A percentile compares a stretch with the other conserved stretches of the same genome.
Conservation (phyloP, 2,329 filamentous ascomycete genomes). For the Exophiala phaeomuriformis region DNA sequence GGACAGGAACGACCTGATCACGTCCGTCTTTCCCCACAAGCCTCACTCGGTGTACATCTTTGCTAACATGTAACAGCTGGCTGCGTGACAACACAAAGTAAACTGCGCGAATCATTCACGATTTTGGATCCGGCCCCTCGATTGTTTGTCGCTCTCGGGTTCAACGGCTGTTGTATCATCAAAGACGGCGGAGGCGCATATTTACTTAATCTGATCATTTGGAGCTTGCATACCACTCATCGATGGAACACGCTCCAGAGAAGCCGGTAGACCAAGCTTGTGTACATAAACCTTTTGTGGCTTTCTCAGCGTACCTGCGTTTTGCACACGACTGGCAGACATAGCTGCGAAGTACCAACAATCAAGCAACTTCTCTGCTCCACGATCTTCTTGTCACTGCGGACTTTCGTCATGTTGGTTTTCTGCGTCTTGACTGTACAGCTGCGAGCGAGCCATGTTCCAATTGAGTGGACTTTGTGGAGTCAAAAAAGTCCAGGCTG, state of each 20-base stretch:
- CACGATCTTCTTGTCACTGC: background rate
- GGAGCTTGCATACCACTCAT: slow-evolving; percentile 18
- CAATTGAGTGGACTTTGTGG: background rate
- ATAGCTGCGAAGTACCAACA: slow-evolving; percentile 13
- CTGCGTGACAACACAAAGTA: slow-evolving; percentile 31
- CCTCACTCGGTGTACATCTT: background rate
- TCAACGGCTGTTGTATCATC: slow-evolving; percentile 25
- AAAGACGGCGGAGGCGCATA: slow-evolving; percentile 20
- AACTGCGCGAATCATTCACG: slow-evolving; percentile 6
- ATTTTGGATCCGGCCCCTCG: slow-evolving; percentile 2
- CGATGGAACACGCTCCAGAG: slow-evolving; percentile 17
- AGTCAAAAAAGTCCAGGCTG: background rate
- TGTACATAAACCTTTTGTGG: slow-evolving; percentile 23
- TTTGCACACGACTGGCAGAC: slow-evolving; percentile 14
- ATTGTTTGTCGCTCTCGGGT: slow-evolving; percentile 9
- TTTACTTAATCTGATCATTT: slow-evolving; percentile 16
- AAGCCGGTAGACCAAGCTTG: slow-evolving; percentile 22
- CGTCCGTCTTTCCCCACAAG: slow-evolving; percentile 52
- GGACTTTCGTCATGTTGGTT: too few species aligned
- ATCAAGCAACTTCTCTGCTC: slow-evolving; percentile 24
- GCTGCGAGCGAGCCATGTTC: too few species aligned
- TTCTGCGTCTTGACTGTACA: too few species aligned
- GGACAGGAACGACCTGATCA: slow-evolving; percentile 98
- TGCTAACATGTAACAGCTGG: slow-evolving; percentile 27
- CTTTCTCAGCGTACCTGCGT: slow-evolving; percentile 15